Conservation (phyloP, 169 alveolate species). For the Cyclospora cayetanensis region DNA sequence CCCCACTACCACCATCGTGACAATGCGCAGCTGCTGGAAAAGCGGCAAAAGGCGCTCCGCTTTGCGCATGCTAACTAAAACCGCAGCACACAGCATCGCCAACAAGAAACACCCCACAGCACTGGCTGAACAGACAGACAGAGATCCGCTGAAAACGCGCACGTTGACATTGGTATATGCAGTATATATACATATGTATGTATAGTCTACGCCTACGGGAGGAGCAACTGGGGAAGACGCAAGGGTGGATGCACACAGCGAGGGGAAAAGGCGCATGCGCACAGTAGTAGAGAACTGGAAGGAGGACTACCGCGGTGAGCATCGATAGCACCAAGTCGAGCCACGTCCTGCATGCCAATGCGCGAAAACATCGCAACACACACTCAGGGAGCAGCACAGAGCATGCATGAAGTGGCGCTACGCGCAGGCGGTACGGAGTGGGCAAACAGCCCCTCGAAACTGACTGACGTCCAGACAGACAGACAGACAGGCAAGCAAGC, state of each 20-base stretch:
- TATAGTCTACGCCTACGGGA: too few relatives aligned
- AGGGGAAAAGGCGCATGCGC: neutral
- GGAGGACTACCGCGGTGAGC: conserved; percentile 15
- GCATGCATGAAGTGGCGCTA: too few relatives aligned
- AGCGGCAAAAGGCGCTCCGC: conserved; percentile 37
- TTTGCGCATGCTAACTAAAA: conserved; percentile 54
- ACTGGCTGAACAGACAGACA: neutral
- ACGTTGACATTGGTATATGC: neutral
- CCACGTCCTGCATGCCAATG: conserved; percentile 51
- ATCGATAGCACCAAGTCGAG: conserved; percentile 7
- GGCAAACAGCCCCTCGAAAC: too few relatives aligned
- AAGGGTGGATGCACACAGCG: neutral
- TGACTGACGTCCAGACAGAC: too few relatives aligned
- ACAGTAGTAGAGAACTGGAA: conserved; percentile 53
- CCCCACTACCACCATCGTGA: conserved; percentile 50
- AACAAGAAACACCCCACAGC: neutral
- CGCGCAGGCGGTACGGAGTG: too few relatives aligned
- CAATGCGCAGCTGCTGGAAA: conserved; percentile 34
- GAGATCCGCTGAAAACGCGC: neutral
- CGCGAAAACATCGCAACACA: too few relatives aligned
- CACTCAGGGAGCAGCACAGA: too few relatives aligned
- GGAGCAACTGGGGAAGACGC: neutral
- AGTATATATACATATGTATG: neutral
- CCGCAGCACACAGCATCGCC: neutral
- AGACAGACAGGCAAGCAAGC: too few relatives aligned